Evolutionary conservation across 257 asterid genomes (phyloP), one percentile per base, ranked within the genome.

Genomic region (Catharanthus roseus): DNA sequence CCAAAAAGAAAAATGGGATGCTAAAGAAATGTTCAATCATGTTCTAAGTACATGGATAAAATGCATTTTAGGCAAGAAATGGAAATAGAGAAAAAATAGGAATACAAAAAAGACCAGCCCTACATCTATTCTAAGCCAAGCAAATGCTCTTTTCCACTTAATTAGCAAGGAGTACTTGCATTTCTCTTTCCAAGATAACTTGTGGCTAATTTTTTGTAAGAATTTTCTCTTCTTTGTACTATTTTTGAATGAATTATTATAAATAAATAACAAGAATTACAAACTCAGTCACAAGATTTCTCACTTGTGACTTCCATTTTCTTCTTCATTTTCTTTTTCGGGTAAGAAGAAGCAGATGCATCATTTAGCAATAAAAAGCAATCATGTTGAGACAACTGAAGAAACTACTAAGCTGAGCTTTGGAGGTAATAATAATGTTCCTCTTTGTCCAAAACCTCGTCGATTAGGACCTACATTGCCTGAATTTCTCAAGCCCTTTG

Each of bases 371-470:
- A 82, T 77, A 47, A 86, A 85, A 51, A 71, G 67, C 74, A 78
- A 80, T 36, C 41, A 79, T 66, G 51, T 63, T 56, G 85, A 76
- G 33, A 55, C 80, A 53, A 72, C 60, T 67, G 39, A 74, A 31
- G 80, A 81, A 41, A 71, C 60, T 74, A 71, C 60, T 74, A 67
- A 69, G 57, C 80, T 50, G 31, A 70, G 67, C 2, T 69, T 38
- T 41, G 79, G 72, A 63, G 81, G 74, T 23, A 72, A 72, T 23
- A 72, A 72, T 34, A 68, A 81, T 72, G 75, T 73, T 65, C 90
- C 85, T 36, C 34, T 85, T 54, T 86, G 90, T 75, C 90, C 96
- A 26, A 89, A 89, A 81, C 92, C 96, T 39, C 88, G 85, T 68
- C 82, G 87, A 19, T 74, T 76, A 13, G 80, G 82, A 28, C 74